Evolutionary conservation across 2,329 filamentous ascomycete genomes (phyloP).

Genomic region (Colletotrichum tabaci): DNA sequence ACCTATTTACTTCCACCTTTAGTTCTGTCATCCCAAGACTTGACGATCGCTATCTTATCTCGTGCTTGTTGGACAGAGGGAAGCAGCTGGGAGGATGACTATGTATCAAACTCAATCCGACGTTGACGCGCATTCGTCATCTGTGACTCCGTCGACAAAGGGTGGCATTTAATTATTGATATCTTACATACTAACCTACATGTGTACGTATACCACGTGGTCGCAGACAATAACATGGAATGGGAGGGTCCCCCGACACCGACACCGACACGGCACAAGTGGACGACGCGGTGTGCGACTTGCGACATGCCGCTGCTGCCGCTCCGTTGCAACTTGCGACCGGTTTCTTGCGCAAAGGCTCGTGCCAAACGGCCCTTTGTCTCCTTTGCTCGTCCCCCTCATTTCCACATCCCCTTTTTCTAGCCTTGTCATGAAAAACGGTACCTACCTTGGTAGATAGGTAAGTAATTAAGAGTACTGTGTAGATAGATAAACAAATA

Average conservation of each 20-base stretch:
- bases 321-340: constrained; percentile 4
- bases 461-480: too few relatives aligned
- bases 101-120: constrained; percentile 36
- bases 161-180: too few relatives aligned
- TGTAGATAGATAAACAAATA: too few relatives aligned
- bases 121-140: constrained; percentile 22
- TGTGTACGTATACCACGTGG: constrained; percentile 11
- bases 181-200: not conserved
- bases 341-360: constrained; percentile 6
- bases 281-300: not conserved
- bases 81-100: constrained; percentile 32
- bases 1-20: constrained; percentile 7
- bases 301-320: not conserved
- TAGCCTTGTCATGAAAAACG: constrained; percentile 9
- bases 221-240: constrained; percentile 5
- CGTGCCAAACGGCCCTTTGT: constrained; percentile 6
- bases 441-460: too few relatives aligned
- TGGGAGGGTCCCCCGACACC: not conserved
- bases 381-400: not conserved
- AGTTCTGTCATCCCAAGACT: constrained; percentile 35
- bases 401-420: not conserved
- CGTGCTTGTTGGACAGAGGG: not conserved
- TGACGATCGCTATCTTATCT: constrained; percentile 8
- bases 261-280: not conserved
- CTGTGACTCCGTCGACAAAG: constrained; percentile 4